A percentile compares a stretch with the other conserved stretches of the same genome.
These are phyloP conservation scores for Exserohilum rostratum DNA, from an alignment of 2,329 filamentous ascomycete genomes.

Conservation along the genomic window DNA sequence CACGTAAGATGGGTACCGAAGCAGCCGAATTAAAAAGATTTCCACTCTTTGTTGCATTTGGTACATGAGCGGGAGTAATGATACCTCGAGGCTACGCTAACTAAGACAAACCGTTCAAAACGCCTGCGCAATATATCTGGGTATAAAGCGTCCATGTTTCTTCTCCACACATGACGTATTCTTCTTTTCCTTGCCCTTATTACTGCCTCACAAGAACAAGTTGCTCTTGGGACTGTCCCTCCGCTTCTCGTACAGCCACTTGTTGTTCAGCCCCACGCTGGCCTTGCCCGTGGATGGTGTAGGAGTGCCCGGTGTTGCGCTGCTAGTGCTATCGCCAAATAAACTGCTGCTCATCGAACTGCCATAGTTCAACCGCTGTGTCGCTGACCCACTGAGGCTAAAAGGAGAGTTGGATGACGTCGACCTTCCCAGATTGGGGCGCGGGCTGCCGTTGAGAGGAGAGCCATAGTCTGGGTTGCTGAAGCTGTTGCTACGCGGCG, in stretches of 20 bases:
- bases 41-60: constrained; percentile 17
- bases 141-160: constrained; percentile 38
- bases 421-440: constrained; percentile 31
- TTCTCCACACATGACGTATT: constrained; percentile 1
- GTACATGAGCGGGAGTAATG: not conserved
- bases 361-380: constrained; percentile 67
- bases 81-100: constrained; percentile 5
- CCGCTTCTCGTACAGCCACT: constrained; percentile 92
- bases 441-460: constrained; percentile 63
- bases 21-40: constrained; percentile 4
- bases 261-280: constrained; percentile 82
- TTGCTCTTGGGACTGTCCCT: constrained; percentile 55
- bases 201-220: constrained; percentile 32
- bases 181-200: not conserved
- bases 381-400: constrained; percentile 56
- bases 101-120: constrained; percentile 8
- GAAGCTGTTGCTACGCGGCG: constrained; percentile 65
- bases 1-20: not conserved
- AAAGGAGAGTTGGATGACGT: constrained; percentile 52
- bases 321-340: constrained; percentile 49
- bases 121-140: constrained; percentile 40
- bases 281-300: constrained; percentile 67
- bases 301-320: constrained; percentile 64
- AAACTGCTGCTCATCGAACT: constrained; percentile 52
- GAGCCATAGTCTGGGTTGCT: constrained; percentile 53